Evolutionary conservation across 139 green algal genomes (phyloP).

Genomic region (Trebouxia sp.): DNA sequence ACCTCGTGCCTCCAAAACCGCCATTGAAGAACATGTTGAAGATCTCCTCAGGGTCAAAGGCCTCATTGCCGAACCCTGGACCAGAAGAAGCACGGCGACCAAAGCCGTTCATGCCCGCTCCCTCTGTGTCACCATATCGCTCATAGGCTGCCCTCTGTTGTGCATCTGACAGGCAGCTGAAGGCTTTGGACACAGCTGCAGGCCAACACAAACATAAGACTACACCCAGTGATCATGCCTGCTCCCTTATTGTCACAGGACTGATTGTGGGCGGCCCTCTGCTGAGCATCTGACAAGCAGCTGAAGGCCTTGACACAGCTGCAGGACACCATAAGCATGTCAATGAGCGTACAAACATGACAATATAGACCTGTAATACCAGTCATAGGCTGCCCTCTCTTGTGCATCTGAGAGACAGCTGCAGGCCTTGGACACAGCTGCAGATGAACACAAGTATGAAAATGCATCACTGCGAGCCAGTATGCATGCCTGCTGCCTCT

Average conservation of each 20-base stretch:
- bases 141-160: slow-evolving; percentile 70
- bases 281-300: slow-evolving; percentile 66
- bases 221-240: not conserved
- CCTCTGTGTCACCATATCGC: slow-evolving; percentile 50
- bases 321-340: not conserved
- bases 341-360: not conserved
- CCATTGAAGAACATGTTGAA: slow-evolving; percentile 71
- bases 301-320: slow-evolving; percentile 55
- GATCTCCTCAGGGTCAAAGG: slow-evolving; percentile 65
- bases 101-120: not conserved
- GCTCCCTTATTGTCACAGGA: too few relatives aligned
- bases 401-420: slow-evolving; percentile 63
- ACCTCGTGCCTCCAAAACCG: slow-evolving; percentile 19
- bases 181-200: slow-evolving; percentile 66
- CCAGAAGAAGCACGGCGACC: not conserved
- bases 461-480: too few relatives aligned
- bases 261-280: too few relatives aligned
- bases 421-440: slow-evolving; percentile 70
- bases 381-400: slow-evolving; percentile 69
- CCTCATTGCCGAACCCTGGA: slow-evolving; percentile 18
- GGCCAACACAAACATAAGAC: too few relatives aligned
- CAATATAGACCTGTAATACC: slow-evolving; percentile 1
- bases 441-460: not conserved
- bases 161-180: slow-evolving; percentile 65
- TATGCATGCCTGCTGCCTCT: not conserved